phyloP scores from a whole-genome alignment of 192 early-diverging fungal genomes.

The Jimgerdemannia lactiflua region DNA sequence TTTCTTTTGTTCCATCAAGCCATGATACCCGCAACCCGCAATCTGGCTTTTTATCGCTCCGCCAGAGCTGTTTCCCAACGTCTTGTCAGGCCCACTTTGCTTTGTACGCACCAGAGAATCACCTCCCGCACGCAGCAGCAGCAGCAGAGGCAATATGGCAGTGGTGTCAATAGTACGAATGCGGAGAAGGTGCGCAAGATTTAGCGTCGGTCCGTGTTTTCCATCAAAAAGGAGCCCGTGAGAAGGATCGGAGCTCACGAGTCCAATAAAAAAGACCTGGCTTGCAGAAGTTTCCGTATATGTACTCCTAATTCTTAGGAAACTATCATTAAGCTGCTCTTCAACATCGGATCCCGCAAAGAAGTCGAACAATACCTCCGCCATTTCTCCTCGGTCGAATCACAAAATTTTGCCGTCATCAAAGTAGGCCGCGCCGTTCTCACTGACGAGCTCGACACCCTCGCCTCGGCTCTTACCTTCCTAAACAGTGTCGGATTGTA shows the following conservation, averaged over 20 bases:
- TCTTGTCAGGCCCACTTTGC: neutral
- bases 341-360: constrained; percentile 99
- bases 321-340: constrained; percentile 84
- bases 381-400: constrained; percentile 96
- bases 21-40: neutral
- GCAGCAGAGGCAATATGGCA: neutral
- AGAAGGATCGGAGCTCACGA: no score
- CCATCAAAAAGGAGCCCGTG: neutral
- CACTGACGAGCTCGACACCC: constrained; percentile 91
- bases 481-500: constrained; percentile 96
- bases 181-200: neutral
- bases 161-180: neutral
- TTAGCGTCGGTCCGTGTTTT: no score
- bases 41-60: neutral
- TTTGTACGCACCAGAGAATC: neutral
- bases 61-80: neutral
- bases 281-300: neutral
- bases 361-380: constrained; percentile 98
- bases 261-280: neutral
- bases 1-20: neutral
- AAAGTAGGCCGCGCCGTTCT: constrained; percentile 98
- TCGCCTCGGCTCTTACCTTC: constrained; percentile 95
- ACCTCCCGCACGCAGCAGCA: neutral
- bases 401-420: constrained; percentile 99
- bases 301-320: constrained; percentile 42